A percentile compares a stretch with the other conserved stretches of the same genome.
phyloP scores from a whole-genome alignment of 352 stramenopile species.

The Phytophthora fragariae region DNA sequence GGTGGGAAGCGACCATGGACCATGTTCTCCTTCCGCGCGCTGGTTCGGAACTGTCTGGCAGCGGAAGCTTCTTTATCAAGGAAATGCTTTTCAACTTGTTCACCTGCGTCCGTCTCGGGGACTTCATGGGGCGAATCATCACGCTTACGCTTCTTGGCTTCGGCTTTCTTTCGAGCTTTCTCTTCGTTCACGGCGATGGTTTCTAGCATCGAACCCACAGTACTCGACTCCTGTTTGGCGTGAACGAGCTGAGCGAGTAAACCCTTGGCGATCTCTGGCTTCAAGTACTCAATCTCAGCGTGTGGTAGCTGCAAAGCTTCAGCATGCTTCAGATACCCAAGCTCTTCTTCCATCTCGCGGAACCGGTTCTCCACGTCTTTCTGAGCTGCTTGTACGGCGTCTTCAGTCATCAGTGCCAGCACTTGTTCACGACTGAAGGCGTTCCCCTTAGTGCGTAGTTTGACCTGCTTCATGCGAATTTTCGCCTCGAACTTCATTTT shows the following conservation, averaged over 20 bases:
- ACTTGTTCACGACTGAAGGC: conserved; percentile 82
- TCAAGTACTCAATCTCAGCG: conserved; percentile 62
- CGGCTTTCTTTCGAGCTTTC: conserved; percentile 50
- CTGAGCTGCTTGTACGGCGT: conserved; percentile 80
- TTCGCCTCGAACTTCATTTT: conserved; percentile 96
- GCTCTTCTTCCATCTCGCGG: conserved; percentile 88
- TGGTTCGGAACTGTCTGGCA: conserved; percentile 35
- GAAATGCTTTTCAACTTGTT: conserved; percentile 64
- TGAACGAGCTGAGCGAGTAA: conserved; percentile 63
- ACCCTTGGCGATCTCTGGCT: conserved; percentile 72
- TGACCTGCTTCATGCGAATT: conserved; percentile 93
- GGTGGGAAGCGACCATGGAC: conserved; percentile 66
- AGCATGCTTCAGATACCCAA: conserved; percentile 69
- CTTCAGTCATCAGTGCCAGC: conserved; percentile 81
- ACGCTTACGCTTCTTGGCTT: conserved; percentile 46
- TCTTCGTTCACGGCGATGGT: conserved; percentile 69
- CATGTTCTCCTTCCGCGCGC: conserved; percentile 67
- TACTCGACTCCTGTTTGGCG: conserved; percentile 62
- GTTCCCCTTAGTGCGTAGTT: conserved; percentile 89
- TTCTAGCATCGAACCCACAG: conserved; percentile 58
- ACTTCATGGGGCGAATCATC: conserved; percentile 37
- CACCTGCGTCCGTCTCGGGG: conserved; percentile 42
- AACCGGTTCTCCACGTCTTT: conserved; percentile 87
- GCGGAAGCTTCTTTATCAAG: conserved; percentile 48
- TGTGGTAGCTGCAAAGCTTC: conserved; percentile 53